Base-by-base conservation (phyloP, 139 green algal species). In the Chlorella sp. region DNA sequence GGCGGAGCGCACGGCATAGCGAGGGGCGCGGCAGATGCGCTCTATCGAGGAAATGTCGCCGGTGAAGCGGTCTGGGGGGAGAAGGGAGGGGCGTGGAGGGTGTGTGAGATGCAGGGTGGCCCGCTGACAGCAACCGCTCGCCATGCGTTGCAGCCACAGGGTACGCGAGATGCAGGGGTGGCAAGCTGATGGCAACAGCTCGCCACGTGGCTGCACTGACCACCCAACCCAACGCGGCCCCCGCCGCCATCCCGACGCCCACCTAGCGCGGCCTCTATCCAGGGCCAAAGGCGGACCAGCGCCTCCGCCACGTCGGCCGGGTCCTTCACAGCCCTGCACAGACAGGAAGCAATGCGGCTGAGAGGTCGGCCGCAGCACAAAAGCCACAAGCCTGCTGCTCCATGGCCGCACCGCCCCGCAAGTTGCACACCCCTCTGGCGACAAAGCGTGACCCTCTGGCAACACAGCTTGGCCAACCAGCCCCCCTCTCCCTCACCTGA, bases 1-100 rank as follows among this genome's bases (percentile, higher is more conserved):
- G 0, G 94, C 88, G 65, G 70, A 83, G 19, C 85, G 85, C 80
- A 97, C 78, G 26, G 91, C 94, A 43, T 94, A 89, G 30, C 92
- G 84, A 38, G 93, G 86, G 38, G 84, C 84, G 41, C 91, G 89
- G 65, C 85, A 90, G 38, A 89, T 86, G 73, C 84, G 85, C 80
- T 94, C 90, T 26, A 80, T 74, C 28, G 90, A 81, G 0, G 26
- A 43, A 7, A 34, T 43, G 32, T 93, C 80, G 69, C n/a, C 34
- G 17, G 41, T 62, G 56, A 85, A 91, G 26, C 74, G 84, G 30
- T 82, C 82, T 86, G 73, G 41, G 75, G n/a, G 26, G 73, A 13
- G 32, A 5, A 32, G n/a, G 48, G 48, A 40, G 51, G n/a, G 44
- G 44, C 0, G 43, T 17, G 51, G 24, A 32, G 38, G 40, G 0